These are phyloP conservation scores for Agapanthus africanus DNA, from an alignment of 106 monocot genomes.

Conservation along the genomic window DNA sequence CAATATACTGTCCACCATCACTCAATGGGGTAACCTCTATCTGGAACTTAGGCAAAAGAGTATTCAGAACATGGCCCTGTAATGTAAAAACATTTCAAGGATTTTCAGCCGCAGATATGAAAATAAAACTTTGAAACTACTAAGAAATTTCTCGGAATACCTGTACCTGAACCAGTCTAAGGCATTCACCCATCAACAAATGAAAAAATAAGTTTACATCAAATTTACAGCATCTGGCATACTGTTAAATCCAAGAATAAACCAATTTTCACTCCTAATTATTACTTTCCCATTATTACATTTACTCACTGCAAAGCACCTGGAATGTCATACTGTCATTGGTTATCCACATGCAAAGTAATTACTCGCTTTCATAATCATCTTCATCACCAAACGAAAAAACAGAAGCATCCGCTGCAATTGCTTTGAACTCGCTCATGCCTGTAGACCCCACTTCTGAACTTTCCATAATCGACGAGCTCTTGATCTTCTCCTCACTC, in stretches of 20 bases:
- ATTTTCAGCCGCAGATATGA: too few species aligned
- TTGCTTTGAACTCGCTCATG: conserved; percentile 83
- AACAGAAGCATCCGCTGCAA: conserved; percentile 95
- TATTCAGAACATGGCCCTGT: too few species aligned
- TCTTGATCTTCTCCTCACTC: conserved; percentile 22
- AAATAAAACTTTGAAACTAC: too few species aligned
- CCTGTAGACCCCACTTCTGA: conserved; percentile 34
- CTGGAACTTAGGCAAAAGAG: too few species aligned
- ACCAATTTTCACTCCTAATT: neutral
- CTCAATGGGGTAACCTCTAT: too few species aligned
- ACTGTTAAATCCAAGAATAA: neutral
- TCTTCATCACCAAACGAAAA: too few species aligned
- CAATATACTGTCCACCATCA: too few species aligned
- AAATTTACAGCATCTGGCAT: neutral
- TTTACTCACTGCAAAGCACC: neutral
- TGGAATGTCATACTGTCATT: neutral
- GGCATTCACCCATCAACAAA: too few species aligned
- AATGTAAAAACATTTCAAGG: too few species aligned
- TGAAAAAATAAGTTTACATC: neutral
- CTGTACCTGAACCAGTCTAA: too few species aligned
- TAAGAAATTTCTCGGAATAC: too few species aligned
- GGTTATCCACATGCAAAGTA: neutral
- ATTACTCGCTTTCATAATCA: conserved; percentile 89
- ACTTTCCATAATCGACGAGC: conserved; percentile 4
- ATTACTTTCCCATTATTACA: neutral